Conservation (phyloP, 805 yeast genomes). For the Saturnispora diversa region DNA sequence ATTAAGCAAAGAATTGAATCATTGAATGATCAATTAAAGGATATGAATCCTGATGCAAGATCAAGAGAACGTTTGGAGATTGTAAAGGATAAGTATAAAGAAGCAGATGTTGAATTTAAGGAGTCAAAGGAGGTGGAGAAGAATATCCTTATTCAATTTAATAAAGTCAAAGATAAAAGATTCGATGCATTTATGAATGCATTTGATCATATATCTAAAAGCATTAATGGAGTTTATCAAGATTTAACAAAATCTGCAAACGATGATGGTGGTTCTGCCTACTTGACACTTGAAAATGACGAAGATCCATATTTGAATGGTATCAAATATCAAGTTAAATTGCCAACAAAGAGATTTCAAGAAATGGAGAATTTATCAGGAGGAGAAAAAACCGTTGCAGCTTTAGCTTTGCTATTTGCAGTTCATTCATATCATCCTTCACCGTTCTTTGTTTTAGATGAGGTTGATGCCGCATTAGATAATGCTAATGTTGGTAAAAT, state of each 20-base stretch:
- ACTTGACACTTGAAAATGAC: constrained; percentile 75
- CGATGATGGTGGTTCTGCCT: constrained; percentile 77
- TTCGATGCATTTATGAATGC: constrained; percentile 60
- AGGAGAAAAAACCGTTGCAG: constrained; percentile 96
- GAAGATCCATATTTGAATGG: constrained; percentile 86
- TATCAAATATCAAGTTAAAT: constrained; percentile 86
- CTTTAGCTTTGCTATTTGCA: constrained; percentile 84
- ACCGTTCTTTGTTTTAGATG: constrained; percentile 93
- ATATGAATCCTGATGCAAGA: constrained; percentile 70
- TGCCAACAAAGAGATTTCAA: constrained; percentile 87
- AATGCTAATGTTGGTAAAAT: constrained; percentile 77
- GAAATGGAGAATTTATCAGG: constrained; percentile 92
- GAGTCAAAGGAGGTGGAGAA: constrained; percentile 54
- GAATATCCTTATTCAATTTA: constrained; percentile 46
- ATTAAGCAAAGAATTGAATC: constrained; percentile 28
- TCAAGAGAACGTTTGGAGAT: constrained; percentile 71
- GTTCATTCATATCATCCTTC: constrained; percentile 87
- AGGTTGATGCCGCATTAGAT: constrained; percentile 97
- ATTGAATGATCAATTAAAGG: constrained; percentile 31
- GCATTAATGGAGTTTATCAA: constrained; percentile 71
- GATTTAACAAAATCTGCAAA: constrained; percentile 77
- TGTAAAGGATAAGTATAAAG: constrained; percentile 51
- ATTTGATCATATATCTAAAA: constrained; percentile 63
- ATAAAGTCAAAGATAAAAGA: constrained; percentile 51
- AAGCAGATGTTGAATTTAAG: constrained; percentile 57